A percentile compares a stretch with the other conserved stretches of the same genome.
These are phyloP conservation scores for Fusarium coicis DNA, from an alignment of 2,329 filamentous ascomycete species.

Conservation along the genomic window DNA sequence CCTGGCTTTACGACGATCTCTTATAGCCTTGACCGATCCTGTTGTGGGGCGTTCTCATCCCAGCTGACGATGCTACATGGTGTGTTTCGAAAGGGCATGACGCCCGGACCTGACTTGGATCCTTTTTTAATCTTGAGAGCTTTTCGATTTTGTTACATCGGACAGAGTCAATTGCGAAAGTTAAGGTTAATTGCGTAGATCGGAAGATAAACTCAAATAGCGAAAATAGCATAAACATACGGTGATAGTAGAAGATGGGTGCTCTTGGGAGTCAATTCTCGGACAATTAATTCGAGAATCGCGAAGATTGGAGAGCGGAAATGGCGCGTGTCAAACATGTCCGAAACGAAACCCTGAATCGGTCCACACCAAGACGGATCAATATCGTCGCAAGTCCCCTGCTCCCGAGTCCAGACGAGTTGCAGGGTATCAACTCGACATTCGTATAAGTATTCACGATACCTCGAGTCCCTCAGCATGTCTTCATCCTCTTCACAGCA, in stretches of 20 bases:
- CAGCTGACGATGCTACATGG: slow-evolving; percentile 30
- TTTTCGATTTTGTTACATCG: slow-evolving; percentile 2
- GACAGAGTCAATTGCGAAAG: background rate
- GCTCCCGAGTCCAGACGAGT: slow-evolving; percentile 4
- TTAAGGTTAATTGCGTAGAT: background rate
- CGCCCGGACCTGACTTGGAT: slow-evolving; percentile 4
- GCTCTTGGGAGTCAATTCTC: background rate
- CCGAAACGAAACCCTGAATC: slow-evolving; percentile 23
- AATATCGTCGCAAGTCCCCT: slow-evolving; percentile 16
- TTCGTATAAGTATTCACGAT: slow-evolving; percentile 30
- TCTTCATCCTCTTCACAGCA: background rate
- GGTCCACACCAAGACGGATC: slow-evolving; percentile 13
- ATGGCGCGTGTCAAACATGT: slow-evolving; percentile 11
- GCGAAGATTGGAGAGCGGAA: background rate
- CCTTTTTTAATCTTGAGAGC: slow-evolving; percentile 13
- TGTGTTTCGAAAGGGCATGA: slow-evolving; percentile 35
- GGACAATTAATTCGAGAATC: background rate
- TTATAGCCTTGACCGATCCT: background rate
- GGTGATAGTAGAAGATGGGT: background rate
- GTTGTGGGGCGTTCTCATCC: slow-evolving; percentile 1
- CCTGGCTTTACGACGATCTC: slow-evolving; percentile 3
- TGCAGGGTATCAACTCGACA: background rate
- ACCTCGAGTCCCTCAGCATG: slow-evolving; percentile 5
- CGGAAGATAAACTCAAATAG: background rate
- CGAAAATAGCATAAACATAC: background rate